These are phyloP conservation scores for Phoma sp. DNA, from an alignment of 2,329 filamentous ascomycete species.

Conservation along the genomic window DNA sequence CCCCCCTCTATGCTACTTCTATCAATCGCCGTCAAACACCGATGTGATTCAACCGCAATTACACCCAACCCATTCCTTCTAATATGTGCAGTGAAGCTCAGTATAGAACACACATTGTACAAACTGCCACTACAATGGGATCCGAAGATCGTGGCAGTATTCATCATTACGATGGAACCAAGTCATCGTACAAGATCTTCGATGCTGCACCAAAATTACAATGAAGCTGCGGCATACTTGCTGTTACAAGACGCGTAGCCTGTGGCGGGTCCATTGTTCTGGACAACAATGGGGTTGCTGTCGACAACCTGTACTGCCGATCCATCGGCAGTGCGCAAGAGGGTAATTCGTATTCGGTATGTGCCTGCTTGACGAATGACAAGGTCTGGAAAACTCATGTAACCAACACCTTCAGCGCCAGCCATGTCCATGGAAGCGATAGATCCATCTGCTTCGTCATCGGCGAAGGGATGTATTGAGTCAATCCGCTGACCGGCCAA, in stretches of 20 bases:
- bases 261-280: constrained; percentile 29
- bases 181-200: not conserved
- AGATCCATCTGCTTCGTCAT: constrained; percentile 46
- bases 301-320: constrained; percentile 43
- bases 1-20: constrained; percentile 2
- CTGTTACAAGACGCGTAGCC: constrained; percentile 37
- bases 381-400: constrained; percentile 49
- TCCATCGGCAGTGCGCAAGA: constrained; percentile 42
- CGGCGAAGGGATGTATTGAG: constrained; percentile 46
- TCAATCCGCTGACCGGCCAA: constrained; percentile 44
- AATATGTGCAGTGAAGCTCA: constrained; percentile 15
- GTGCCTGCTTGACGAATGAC: constrained; percentile 46
- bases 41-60: too few relatives aligned
- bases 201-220: constrained; percentile 20
- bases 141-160: not conserved
- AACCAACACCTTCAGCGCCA: constrained; percentile 46
- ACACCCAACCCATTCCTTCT: not conserved
- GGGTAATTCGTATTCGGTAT: constrained; percentile 48
- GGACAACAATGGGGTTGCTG: constrained; percentile 45
- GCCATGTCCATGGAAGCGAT: constrained; percentile 48
- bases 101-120: constrained; percentile 10
- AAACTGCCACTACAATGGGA: not conserved
- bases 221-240: constrained; percentile 44
- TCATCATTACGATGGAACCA: not conserved
- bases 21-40: not conserved